phyloP scores from a whole-genome alignment of 1,284 basidiomycete genomes.

The Ceratobasidium sp. region DNA sequence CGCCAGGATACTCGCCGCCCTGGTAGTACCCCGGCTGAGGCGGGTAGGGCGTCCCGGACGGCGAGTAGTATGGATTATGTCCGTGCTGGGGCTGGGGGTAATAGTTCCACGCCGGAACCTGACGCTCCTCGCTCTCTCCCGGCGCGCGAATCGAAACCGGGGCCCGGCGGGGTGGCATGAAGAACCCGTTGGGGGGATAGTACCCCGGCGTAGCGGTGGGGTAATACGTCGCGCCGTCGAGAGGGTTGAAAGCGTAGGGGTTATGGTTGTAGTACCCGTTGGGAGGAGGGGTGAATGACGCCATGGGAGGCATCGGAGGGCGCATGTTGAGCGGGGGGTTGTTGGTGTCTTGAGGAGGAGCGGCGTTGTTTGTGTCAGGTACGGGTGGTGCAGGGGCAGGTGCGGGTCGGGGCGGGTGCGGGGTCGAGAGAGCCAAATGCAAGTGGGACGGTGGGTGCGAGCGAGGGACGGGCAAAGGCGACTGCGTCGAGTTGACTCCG shows the following conservation, averaged over 20 bases:
- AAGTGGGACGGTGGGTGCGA: neutral
- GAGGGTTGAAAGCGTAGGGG: constrained; percentile 30
- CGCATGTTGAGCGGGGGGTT: neutral
- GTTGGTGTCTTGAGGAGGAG: neutral
- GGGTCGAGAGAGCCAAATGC: constrained; percentile 21
- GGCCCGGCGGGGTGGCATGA: constrained; percentile 27
- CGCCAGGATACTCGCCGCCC: constrained; percentile 7
- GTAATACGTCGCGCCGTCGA: constrained; percentile 32
- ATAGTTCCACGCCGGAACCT: constrained; percentile 27
- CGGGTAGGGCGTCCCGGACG: constrained; percentile 33
- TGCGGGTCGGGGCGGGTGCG: neutral
- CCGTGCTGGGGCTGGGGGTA: constrained; percentile 3
- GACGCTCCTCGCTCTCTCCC: constrained; percentile 7
- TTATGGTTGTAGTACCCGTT: neutral
- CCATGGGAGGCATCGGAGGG: neutral
- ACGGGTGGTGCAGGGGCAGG: neutral
- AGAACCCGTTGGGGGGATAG: constrained; percentile 20
- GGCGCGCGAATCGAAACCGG: constrained; percentile 36
- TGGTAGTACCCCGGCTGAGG: constrained; percentile 26
- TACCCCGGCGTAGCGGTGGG: constrained; percentile 34
- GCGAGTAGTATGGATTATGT: constrained; percentile 30
- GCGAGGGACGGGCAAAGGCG: constrained; percentile 16
- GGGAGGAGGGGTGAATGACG: constrained; percentile 17
- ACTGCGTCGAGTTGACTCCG: constrained; percentile 34
- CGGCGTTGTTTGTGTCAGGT: neutral